These are phyloP conservation scores for Onygenales sp. DNA, from an alignment of 2,329 filamentous ascomycete genomes.

Conservation along the genomic window DNA sequence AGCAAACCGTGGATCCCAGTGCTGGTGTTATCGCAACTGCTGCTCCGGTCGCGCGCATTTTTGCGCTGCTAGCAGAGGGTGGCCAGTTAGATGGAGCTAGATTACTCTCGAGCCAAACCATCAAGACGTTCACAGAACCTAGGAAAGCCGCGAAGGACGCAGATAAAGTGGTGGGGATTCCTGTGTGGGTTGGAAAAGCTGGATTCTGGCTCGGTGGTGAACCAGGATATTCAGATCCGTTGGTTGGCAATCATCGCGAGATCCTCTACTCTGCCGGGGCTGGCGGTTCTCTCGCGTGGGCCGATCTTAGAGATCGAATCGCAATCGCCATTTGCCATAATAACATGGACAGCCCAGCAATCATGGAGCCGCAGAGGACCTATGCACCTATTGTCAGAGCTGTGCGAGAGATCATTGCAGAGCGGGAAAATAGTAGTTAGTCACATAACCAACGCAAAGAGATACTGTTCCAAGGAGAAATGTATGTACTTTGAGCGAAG, in stretches of 20 bases:
- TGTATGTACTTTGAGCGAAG: too few species aligned
- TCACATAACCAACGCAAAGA: not conserved
- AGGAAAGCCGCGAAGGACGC: not conserved
- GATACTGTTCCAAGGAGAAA: too few species aligned
- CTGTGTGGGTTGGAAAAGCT: not conserved
- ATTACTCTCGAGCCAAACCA: not conserved
- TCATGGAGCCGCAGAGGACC: not conserved
- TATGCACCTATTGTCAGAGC: not conserved
- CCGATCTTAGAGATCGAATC: not conserved
- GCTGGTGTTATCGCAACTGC: not conserved
- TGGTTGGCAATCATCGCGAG: not conserved
- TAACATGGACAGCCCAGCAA: not conserved
- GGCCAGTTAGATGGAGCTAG: not conserved
- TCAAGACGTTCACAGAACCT: not conserved
- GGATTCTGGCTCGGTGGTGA: not conserved
- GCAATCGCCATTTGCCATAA: not conserved
- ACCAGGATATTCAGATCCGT: not conserved
- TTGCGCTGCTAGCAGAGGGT: not conserved
- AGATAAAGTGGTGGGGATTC: not conserved
- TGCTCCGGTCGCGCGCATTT: not conserved
- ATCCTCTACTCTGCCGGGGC: not conserved
- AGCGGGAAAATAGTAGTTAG: not conserved
- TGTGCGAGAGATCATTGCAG: not conserved
- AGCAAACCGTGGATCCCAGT: not conserved
- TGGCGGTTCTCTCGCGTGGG: not conserved